Conservation (phyloP, 495 filamentous ascomycete genomes). For the Halenospora varia region DNA sequence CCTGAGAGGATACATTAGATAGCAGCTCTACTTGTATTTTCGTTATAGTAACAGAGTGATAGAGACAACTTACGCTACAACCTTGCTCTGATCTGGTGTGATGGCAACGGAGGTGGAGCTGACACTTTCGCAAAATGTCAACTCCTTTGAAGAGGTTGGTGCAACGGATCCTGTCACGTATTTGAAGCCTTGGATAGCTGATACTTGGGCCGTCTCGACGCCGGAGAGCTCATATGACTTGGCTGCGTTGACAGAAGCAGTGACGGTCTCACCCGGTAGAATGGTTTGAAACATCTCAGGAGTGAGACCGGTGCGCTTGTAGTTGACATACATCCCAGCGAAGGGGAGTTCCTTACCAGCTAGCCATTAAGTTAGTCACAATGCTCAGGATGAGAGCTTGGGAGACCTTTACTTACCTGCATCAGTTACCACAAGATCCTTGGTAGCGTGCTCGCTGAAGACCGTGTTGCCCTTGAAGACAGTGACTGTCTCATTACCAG, state of each 20-base stretch:
- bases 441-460: conserved; percentile 25
- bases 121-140: conserved; percentile 14
- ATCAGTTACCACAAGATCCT: conserved; percentile 24
- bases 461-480: conserved; percentile 33
- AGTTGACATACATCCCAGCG: conserved; percentile 28
- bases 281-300: conserved; percentile 27
- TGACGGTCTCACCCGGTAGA: conserved; percentile 26
- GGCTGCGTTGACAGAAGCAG: conserved; percentile 23
- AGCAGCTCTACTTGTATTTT: not conserved
- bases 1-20: too few relatives aligned
- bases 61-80: conserved; percentile 13
- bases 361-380: conserved; percentile 1
- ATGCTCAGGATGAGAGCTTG: not conserved
- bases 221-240: conserved; percentile 24
- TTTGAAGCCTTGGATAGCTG: conserved; percentile 27
- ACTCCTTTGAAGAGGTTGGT: conserved; percentile 19
- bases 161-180: conserved; percentile 24
- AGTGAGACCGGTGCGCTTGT: conserved; percentile 20
- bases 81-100: conserved; percentile 24
- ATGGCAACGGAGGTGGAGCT: conserved; percentile 23
- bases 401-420: conserved; percentile 9
- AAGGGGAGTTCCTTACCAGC: conserved; percentile 25
- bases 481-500: conserved; percentile 24
- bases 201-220: conserved; percentile 14
- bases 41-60: not conserved